Evolutionary conservation across 2,329 filamentous ascomycete genomes (phyloP), one percentile per base, ranked within the genome.

Genomic region (Septoria linicola): DNA sequence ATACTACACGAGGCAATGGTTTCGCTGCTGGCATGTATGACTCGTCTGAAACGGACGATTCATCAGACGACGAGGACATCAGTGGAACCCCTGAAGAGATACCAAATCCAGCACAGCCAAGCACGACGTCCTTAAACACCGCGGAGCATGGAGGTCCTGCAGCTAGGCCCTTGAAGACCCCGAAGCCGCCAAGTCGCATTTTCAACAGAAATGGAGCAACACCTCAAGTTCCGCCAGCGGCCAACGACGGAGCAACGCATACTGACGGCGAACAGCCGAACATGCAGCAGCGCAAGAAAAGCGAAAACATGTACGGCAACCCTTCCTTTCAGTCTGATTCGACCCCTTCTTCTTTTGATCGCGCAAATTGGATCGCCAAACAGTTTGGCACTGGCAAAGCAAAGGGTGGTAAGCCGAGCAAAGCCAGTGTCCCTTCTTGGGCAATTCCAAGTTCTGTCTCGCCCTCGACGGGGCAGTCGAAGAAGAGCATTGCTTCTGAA

Each of bases 261-360:
- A 49, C 55, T 41, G 62, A 63, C 25, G 39, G 43, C 34, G 57
- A 60, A 34, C 40, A 57, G 19, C 49, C 59, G 4, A 59, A 51
- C 51, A 66, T 62, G 59, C 61, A 62, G 52, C 60, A 64, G 52
- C 59, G 54, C 17, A 63, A 66, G 51, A 62, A 57, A 40, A 61
- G 54, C 51, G 55, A 59, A 42, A 68, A 67, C 55, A 68, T 67
- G 65, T 66, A 67, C 52, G 65, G 53, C 34, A 42, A 47, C 51
- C 49, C 58, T 51, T 52, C 44, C 52, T 8, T 37, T 50, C 35
- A 58, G 16, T 36, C 32, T 37, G 17, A 36, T 34, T 36, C 39
- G n/a, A 44, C 42, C 39, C 32, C 52, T 37, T 54, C 56, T 30
- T 46, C 50, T 16, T 60, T 60, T 37, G 49, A 41, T 41, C 55